Evolutionary conservation across 2,329 filamentous ascomycete genomes (phyloP).

Genomic region (Fusarium sp.): DNA sequence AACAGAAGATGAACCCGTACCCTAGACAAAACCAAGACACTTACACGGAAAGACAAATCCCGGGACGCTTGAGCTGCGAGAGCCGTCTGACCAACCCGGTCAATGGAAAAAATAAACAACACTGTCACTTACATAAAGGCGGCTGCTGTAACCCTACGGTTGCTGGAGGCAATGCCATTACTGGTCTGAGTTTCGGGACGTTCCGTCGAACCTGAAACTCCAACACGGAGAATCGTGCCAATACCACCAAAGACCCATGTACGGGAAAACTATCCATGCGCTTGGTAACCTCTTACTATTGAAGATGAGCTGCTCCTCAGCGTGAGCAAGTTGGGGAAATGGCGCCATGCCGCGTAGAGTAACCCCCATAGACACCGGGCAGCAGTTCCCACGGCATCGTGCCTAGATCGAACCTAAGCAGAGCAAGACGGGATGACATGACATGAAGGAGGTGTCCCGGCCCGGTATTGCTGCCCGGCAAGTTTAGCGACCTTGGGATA

Average conservation of each 20-base stretch:
- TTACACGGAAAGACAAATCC: neutral
- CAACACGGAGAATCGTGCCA: slow-evolving; percentile 19
- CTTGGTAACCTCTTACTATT: slow-evolving; percentile 6
- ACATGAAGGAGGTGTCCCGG: slow-evolving; percentile 5
- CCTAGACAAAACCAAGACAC: neutral
- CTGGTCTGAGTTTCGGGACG: slow-evolving; percentile 23
- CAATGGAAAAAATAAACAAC: neutral
- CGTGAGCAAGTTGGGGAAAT: slow-evolving; percentile 6
- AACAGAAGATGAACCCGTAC: neutral
- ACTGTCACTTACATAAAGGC: neutral
- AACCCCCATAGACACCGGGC: neutral
- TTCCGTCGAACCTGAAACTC: slow-evolving; percentile 42
- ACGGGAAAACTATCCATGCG: slow-evolving; percentile 21
- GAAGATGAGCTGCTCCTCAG: slow-evolving; percentile 1
- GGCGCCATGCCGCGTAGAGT: slow-evolving; percentile 3
- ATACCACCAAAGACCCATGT: slow-evolving; percentile 22
- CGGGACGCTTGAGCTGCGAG: neutral
- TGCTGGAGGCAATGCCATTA: neutral
- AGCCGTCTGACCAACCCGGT: neutral
- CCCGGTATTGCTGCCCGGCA: neutral
- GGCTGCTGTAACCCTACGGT: neutral
- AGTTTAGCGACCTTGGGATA: neutral
- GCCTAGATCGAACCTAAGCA: neutral
- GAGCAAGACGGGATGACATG: slow-evolving; percentile 1
- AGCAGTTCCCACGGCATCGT: neutral